Evolutionary conservation across 257 asterid genomes (phyloP).

Genomic region (Petunia secreta): DNA sequence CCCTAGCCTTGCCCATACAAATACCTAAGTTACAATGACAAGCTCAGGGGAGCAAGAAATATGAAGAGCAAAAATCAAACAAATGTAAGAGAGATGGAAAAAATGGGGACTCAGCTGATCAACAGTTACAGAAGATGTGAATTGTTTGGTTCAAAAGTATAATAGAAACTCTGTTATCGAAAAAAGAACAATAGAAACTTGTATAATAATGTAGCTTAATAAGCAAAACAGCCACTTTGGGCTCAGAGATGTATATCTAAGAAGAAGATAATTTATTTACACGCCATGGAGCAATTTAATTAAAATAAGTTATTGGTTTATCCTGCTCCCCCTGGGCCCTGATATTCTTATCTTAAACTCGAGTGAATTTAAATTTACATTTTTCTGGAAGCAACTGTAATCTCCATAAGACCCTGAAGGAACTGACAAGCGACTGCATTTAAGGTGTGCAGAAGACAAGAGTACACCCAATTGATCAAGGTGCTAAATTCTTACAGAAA

Average conservation of each 20-base stretch:
- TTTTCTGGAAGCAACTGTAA: too few species aligned
- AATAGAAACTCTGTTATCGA: not conserved
- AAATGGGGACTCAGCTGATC: too few species aligned
- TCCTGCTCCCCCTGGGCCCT: not conserved
- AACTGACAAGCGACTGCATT: too few species aligned
- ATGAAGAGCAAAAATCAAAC: too few species aligned
- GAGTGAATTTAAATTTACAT: not conserved
- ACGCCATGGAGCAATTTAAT: not conserved
- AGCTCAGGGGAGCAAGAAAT: too few species aligned
- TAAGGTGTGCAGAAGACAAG: too few species aligned
- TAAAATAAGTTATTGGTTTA: not conserved
- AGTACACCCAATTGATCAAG: too few species aligned
- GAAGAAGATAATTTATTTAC: not conserved
- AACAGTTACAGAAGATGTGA: not conserved
- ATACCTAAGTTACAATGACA: too few species aligned
- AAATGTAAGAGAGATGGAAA: too few species aligned
- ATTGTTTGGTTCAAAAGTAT: slow-evolving; percentile 10
- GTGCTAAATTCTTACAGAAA: too few species aligned
- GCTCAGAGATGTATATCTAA: not conserved
- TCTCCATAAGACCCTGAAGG: too few species aligned
- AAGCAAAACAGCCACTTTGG: not conserved
- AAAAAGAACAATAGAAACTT: not conserved
- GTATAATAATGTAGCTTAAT: not conserved
- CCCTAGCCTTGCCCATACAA: too few species aligned
- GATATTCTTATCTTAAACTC: not conserved